A percentile compares a stretch with the other conserved stretches of the same genome.
Conservation (phyloP, 2,329 filamentous ascomycete species). For the Penicillium sp. region DNA sequence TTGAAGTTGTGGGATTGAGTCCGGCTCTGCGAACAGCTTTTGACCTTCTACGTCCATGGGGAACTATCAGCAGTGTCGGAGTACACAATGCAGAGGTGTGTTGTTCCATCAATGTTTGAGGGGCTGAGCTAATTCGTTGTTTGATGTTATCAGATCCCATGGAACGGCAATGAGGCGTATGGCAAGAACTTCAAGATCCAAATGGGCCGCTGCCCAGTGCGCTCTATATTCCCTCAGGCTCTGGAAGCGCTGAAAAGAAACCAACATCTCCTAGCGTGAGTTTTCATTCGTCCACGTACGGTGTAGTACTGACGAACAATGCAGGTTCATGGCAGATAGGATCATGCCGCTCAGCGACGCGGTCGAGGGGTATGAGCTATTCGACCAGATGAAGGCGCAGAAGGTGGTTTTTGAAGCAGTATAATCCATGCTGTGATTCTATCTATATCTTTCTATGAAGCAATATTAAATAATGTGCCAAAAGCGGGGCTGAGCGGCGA, state of each 20-base stretch:
- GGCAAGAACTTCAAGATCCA: constrained; percentile 68
- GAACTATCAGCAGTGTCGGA: constrained; percentile 69
- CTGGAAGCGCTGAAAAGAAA: constrained; percentile 62
- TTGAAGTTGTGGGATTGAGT: constrained; percentile 71
- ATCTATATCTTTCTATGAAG: too few species aligned
- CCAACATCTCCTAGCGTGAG: constrained; percentile 63
- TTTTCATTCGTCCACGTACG: too few species aligned
- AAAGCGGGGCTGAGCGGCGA: not conserved
- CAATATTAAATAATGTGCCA: too few species aligned
- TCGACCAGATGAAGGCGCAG: constrained; percentile 68
- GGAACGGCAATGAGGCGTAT: constrained; percentile 60
- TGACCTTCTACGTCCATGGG: constrained; percentile 68
- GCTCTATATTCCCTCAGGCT: constrained; percentile 64
- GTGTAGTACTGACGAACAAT: not conserved
- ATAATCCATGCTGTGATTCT: constrained; percentile 33
- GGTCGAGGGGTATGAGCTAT: constrained; percentile 65
- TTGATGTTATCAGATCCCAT: constrained; percentile 59
- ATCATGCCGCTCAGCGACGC: constrained; percentile 67
- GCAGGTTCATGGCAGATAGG: constrained; percentile 72
- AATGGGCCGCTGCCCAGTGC: constrained; percentile 73
- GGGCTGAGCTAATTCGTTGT: not conserved
- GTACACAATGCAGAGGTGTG: constrained; percentile 69
- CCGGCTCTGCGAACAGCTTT: constrained; percentile 67
- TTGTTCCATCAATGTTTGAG: not conserved
- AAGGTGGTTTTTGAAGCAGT: constrained; percentile 65